Base-by-base conservation (phyloP, 108 stramenopile genomes). In the Stephanodiscus minutulus region DNA sequence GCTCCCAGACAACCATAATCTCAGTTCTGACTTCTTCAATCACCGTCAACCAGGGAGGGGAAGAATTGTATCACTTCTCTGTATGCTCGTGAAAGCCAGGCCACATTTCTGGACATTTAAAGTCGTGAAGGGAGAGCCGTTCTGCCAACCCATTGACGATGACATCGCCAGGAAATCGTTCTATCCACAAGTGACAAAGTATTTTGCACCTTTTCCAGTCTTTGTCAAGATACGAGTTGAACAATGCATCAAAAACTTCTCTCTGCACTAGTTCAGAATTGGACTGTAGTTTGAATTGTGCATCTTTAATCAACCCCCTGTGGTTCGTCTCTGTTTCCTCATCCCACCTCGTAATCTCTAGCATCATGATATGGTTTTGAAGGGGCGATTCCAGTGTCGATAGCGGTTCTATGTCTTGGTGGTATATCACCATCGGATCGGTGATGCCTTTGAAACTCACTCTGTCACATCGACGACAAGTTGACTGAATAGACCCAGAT, bases 391-490 rank as follows among this genome's bases (percentile, higher is more conserved):
- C 25, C 9, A 76, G 31, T 44, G 74, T 27, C 33, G 54, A 48
- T 28, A 71, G 53, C n/a, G 80, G 70, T 17, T 74, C 56, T 25
- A 62, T 36, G 62, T 80, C 83, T 21, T 70, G 74, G 48, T 79
- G 74, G 54, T 68, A 85, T 7, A 85, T 74, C 29, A 68, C 49
- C 54, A 82, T 82, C 2, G 81, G 84, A 61, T 79, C 84, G 22
- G 47, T 75, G 18, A 46, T 65, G 18, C 78, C 84, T 64, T 85
- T 82, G 75, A 85, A 79, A n/a, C 54, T 64, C 43, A 85, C 82
- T 58, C 57, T 57, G 57, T 85, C 84, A 36, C 77, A 72, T 25
- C 74, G 72, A 13, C 84, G 75, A 62, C 81, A 83, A 50, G 57
- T 72, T 25, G 70, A 60, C 64, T 84, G 83, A n/a, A 57, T 29